phyloP scores from a whole-genome alignment of 176 grass and related monocot species.

The Elymus sibiricus region DNA sequence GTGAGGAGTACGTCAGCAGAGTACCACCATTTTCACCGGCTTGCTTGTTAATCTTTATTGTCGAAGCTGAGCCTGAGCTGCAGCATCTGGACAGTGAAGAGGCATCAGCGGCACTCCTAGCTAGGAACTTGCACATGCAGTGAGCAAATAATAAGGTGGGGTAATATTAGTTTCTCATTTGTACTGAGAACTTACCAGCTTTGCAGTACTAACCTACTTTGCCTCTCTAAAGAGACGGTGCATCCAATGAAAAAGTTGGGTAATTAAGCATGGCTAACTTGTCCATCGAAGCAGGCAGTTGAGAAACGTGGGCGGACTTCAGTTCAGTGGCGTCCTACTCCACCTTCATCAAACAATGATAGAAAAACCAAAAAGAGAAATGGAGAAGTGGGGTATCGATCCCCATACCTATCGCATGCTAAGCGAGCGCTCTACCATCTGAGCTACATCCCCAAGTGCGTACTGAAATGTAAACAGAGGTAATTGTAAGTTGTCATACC shows the following conservation, averaged over 20 bases:
- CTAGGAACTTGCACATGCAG: background rate
- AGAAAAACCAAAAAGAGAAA: background rate
- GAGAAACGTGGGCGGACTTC: background rate
- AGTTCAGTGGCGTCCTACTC: too few relatives aligned
- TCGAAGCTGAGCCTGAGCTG: too few relatives aligned
- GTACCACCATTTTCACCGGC: too few relatives aligned
- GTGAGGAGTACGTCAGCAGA: too few relatives aligned
- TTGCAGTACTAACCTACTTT: too few relatives aligned
- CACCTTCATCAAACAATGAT: too few relatives aligned
- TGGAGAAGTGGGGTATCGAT: conserved; percentile 92
- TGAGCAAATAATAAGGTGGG: background rate
- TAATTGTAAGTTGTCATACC: accelerated
- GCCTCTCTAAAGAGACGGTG: background rate
- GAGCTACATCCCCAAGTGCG: conserved; percentile 67
- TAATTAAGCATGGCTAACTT: background rate
- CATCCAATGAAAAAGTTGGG: background rate
- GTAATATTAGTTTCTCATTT: background rate
- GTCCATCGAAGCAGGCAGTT: too few relatives aligned
- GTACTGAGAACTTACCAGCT: background rate
- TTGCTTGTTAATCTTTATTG: too few relatives aligned
- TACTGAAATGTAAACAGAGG: accelerated
- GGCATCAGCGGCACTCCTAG: too few relatives aligned
- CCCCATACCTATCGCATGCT: conserved; percentile 92
- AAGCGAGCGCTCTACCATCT: conserved; percentile 97
- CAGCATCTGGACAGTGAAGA: too few relatives aligned